Evolutionary conservation across 176 grass and related monocot species (phyloP).

Genomic region (Triticum aestivum): IWGSC_CS_RefSeq_v2.1 NC_057807.1:466246172-466246671

Average conservation of each 20-base stretch:
- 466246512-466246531: background rate
- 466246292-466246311: background rate
- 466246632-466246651: constrained; percentile 33
- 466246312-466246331: background rate
- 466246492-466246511: background rate
- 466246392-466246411: background rate
- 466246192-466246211: constrained; percentile 58
- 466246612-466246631: constrained; percentile 75
- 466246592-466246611: constrained; percentile 55
- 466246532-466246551: background rate
- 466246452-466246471: background rate
- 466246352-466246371: background rate
- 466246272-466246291: background rate
- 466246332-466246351: background rate
- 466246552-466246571: constrained; percentile 40
- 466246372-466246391: background rate
- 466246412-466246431: background rate
- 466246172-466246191: constrained; percentile 68
- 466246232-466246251: background rate
- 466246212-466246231: constrained; percentile 2
- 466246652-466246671: constrained; percentile 26
- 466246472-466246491: background rate
- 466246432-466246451: background rate
- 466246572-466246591: constrained; percentile 45
- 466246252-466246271: background rate